Conservation (phyloP, 371 early-diverging fungal species). For the Dichotomocladium elegans region DNA sequence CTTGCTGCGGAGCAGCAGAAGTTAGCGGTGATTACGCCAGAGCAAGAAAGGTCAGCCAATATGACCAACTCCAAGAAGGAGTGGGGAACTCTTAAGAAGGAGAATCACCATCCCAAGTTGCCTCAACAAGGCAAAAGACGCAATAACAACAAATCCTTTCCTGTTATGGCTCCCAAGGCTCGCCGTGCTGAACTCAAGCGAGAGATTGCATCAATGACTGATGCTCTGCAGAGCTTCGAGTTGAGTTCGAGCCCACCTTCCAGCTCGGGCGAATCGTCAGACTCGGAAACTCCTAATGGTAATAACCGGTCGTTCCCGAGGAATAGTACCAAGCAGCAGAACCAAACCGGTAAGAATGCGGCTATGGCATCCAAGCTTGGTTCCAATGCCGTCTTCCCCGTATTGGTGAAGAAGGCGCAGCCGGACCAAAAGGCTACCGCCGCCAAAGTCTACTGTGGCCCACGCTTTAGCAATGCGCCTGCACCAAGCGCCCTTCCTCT, state of each 20-base stretch:
- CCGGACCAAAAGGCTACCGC: no score
- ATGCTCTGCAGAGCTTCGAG: constrained; percentile 7
- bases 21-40: no score
- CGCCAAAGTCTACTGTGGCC: constrained; percentile 66
- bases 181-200: constrained; percentile 12
- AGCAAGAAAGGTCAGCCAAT: no score
- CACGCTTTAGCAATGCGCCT: constrained; percentile 80
- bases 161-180: constrained; percentile 13
- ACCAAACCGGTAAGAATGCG: no score
- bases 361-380: background rate
- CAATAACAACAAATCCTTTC: background rate
- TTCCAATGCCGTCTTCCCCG: background rate
- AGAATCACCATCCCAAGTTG: background rate
- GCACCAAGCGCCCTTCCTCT: constrained; percentile 71
- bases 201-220: constrained; percentile 14
- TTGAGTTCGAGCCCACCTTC: background rate
- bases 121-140: constrained; percentile 6
- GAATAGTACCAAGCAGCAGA: background rate
- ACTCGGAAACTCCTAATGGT: background rate
- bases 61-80: background rate
- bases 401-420: background rate
- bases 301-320: background rate
- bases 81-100: background rate
- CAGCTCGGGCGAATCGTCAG: constrained; percentile 3
- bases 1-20: no score